Evolutionary conservation across 2,329 filamentous ascomycete genomes (phyloP), one percentile per base, ranked within the genome.

Genomic region (Sclerotinia minor): DNA sequence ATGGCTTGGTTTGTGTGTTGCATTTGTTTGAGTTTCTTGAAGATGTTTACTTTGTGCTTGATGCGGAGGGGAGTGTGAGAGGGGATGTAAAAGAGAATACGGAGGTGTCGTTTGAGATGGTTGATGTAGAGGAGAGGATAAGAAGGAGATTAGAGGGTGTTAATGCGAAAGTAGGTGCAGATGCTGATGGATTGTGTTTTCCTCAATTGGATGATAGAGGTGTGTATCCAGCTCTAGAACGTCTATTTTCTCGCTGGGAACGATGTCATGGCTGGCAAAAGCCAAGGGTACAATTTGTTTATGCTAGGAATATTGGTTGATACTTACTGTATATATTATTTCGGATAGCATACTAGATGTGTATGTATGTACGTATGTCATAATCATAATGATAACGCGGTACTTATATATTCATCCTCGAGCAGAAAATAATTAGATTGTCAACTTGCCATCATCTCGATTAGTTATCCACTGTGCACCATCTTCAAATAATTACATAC

Each of bases 181-280:
- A 35, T 5, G n/a, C 1, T 17, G 53, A 50, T 13, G 44, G 41
- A 0, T 65, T 65, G 29, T 59, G 64, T 9, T 65, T 65, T 26
- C 64, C 64, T 7, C 64, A 65, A 32, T 24, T 65, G 9, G 64
- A 65, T 38, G 64, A 65, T 29, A 65, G 64, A n/a, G 64, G 50
- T 2, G 24, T 65, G 8, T 65, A 58, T 49, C 64, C 64, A 3
- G 64, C 41, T 9, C 19, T 65, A 29, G 53, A 59, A 26, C 26
- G 21, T 26, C 21, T 58, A 7, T 65, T 65, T 32, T 9, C n/a
- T 57, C 26, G 52, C 29, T 38, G 54, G 41, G 47, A 41, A 26
- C 19, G 32, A 17, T 26, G 60, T 6, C 13, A n/a, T 17, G 49
- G 24, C 26, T 65, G 64, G 64, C 38, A 49, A 15, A 38, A 26